phyloP scores from a whole-genome alignment of 2,329 filamentous ascomycete genomes.

The Sclerotinia sclerotiorum region DNA sequence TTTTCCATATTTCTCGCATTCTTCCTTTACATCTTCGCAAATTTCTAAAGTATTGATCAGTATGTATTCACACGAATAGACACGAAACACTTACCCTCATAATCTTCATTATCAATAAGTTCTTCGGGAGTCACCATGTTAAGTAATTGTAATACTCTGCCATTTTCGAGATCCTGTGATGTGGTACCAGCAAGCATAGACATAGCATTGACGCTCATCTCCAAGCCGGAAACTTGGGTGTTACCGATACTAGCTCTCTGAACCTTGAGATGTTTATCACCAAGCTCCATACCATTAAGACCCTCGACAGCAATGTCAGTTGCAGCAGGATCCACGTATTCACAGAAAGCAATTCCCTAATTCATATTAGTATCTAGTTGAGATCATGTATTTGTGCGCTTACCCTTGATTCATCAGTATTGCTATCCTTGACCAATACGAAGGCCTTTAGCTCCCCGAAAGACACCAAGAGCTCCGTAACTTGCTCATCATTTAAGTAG shows the following conservation, averaged over 20 bases:
- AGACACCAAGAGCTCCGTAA: constrained; percentile 82
- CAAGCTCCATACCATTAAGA: constrained; percentile 89
- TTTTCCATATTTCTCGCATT: constrained; percentile 86
- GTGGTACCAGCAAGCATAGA: constrained; percentile 93
- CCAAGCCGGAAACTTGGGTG: constrained; percentile 86
- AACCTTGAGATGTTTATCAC: constrained; percentile 82
- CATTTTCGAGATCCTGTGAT: constrained; percentile 73
- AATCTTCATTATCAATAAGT: constrained; percentile 89
- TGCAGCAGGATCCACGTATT: constrained; percentile 74
- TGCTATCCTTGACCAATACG: constrained; percentile 80
- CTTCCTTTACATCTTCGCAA: constrained; percentile 87
- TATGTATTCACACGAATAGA: neutral
- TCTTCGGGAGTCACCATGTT: constrained; percentile 99
- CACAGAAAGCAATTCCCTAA: constrained; percentile 93
- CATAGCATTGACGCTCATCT: constrained; percentile 97
- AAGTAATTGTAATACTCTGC: constrained; percentile 83
- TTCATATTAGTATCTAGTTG: constrained; percentile 37
- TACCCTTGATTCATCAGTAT: constrained; percentile 84
- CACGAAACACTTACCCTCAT: constrained; percentile 66
- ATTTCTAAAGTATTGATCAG: constrained; percentile 66
- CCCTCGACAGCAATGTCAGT: constrained; percentile 88
- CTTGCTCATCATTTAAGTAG: constrained; percentile 87
- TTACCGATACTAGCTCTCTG: constrained; percentile 87
- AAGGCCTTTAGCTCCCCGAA: constrained; percentile 95
- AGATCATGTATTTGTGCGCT: constrained; percentile 43